These are phyloP conservation scores for Echria macrotheca DNA, from an alignment of 495 filamentous ascomycete genomes.

Conservation along the genomic window DNA sequence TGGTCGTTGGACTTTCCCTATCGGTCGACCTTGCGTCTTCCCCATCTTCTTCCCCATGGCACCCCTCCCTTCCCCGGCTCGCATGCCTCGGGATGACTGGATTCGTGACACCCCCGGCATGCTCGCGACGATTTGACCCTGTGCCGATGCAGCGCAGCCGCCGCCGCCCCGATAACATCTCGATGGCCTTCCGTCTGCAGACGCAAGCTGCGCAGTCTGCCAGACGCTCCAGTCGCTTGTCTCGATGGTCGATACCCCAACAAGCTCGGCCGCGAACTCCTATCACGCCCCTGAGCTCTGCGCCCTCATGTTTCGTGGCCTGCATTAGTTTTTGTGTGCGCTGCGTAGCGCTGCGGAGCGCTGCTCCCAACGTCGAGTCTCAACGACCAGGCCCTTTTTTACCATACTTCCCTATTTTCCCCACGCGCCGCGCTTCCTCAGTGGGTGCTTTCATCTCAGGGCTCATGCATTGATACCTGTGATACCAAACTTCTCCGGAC, in stretches of 20 bases:
- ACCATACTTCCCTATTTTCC: conserved; percentile 10
- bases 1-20: no score
- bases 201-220: no score
- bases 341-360: no score
- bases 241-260: conserved; percentile 9
- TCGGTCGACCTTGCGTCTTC: conserved; percentile 9
- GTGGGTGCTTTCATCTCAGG: conserved; percentile 17
- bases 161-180: conserved; percentile 1
- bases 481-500: conserved; percentile 21
- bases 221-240: not conserved
- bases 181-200: conserved; percentile 1
- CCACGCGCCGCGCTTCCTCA: conserved; percentile 12
- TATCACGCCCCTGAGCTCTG: conserved; percentile 12
- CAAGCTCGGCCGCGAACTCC: no score
- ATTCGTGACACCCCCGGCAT: conserved; percentile 16
- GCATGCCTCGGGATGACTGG: conserved; percentile 10
- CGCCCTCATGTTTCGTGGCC: conserved; percentile 9
- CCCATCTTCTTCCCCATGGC: not conserved
- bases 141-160: not conserved
- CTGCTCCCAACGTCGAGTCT: conserved; percentile 1
- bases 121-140: no score
- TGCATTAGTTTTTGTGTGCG: conserved; percentile 18
- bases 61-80: conserved; percentile 2
- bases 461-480: conserved; percentile 32
- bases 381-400: not conserved